These are phyloP conservation scores for Colletotrichum sp. DNA, from an alignment of 2,329 filamentous ascomycete genomes.

Conservation along the genomic window DNA sequence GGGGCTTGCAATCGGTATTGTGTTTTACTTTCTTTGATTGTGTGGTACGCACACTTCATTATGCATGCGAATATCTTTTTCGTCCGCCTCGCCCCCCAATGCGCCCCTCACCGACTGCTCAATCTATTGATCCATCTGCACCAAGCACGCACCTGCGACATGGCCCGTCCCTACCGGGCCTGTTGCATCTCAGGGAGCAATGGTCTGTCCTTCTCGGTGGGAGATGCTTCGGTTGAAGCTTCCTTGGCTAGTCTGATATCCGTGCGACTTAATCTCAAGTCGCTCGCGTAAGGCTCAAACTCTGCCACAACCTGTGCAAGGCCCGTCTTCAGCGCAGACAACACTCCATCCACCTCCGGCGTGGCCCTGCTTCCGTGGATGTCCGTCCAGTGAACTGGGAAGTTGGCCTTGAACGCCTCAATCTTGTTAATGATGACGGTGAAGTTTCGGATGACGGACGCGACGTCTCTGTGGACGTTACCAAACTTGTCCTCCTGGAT, in stretches of 20 bases:
- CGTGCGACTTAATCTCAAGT: constrained; percentile 71
- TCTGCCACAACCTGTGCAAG: constrained; percentile 69
- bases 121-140: background rate
- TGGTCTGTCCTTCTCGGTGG: constrained; percentile 17
- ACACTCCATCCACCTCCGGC: constrained; percentile 74
- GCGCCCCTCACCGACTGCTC: background rate
- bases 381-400: constrained; percentile 82
- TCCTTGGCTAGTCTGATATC: constrained; percentile 80
- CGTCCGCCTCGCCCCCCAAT: background rate
- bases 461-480: constrained; percentile 83
- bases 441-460: constrained; percentile 74
- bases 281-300: constrained; percentile 77
- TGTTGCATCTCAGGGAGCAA: constrained; percentile 33
- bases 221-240: constrained; percentile 46
- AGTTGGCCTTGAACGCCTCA: constrained; percentile 66
- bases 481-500: constrained; percentile 83
- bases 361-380: constrained; percentile 59
- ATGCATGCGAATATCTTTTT: constrained; percentile 2
- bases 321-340: constrained; percentile 68
- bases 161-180: constrained; percentile 8
- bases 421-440: constrained; percentile 72
- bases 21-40: background rate
- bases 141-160: background rate
- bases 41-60: constrained; percentile 10
- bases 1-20: background rate